Conservation (phyloP, 805 yeast genomes). For the Torulaspora franciscae region DNA sequence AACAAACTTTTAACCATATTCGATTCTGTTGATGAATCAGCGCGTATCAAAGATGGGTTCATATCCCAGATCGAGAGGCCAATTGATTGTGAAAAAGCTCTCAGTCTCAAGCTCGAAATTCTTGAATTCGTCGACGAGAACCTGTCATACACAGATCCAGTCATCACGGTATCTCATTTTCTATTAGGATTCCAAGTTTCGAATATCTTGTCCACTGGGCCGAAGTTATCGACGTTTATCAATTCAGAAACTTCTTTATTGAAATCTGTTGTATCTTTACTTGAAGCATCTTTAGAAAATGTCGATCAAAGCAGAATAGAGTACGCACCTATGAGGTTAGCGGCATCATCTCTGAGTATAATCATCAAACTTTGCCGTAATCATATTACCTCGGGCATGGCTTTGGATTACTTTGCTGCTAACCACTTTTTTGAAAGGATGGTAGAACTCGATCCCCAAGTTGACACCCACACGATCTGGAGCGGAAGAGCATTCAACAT, state of each 20-base stretch:
- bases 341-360: conserved; percentile 55
- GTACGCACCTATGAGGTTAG: conserved; percentile 54
- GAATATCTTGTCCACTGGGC: conserved; percentile 49
- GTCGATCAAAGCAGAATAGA: conserved; percentile 42
- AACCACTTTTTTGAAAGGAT: conserved; percentile 48
- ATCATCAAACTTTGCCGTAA: conserved; percentile 57
- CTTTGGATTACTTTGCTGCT: conserved; percentile 51
- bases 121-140: conserved; percentile 53
- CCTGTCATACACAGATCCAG: conserved; percentile 40
- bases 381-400: conserved; percentile 46
- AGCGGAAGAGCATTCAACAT: conserved; percentile 39
- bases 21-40: conserved; percentile 73
- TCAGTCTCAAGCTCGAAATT: conserved; percentile 52
- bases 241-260: conserved; percentile 53
- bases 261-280: conserved; percentile 45
- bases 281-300: conserved; percentile 45
- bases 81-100: conserved; percentile 37
- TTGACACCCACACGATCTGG: conserved; percentile 56
- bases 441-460: conserved; percentile 49
- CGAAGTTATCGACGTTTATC: conserved; percentile 46
- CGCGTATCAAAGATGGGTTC: conserved; percentile 65
- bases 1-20: conserved; percentile 65
- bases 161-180: conserved; percentile 62
- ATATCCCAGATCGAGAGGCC: conserved; percentile 58
- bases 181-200: conserved; percentile 66